Base-by-base conservation (phyloP, 2,329 filamentous ascomycete species). In the Fusarium illudens region DNA sequence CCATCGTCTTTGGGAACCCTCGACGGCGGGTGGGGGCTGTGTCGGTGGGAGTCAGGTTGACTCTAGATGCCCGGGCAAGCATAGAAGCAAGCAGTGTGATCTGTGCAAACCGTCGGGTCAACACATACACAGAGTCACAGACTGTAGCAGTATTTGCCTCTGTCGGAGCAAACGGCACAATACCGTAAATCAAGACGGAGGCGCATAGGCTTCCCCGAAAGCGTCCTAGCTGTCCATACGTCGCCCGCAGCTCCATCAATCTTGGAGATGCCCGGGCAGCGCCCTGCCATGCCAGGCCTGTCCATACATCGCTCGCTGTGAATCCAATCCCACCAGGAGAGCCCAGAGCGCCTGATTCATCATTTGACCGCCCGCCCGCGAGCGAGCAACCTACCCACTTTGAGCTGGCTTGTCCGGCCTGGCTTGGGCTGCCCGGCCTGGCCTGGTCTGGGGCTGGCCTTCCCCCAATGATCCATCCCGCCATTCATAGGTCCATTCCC, bases 261-360 rank as follows among this genome's bases (percentile, higher is more conserved):
- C 22, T 44, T 44, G 39, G 39, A 44, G 39, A 44, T 44, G 20
- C 37, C 37, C 37, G 20, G 15, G 13, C 37, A 39, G 37, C 37
- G 37, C 37, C 37, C 20, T 37, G 37, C 19, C 37, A 42, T 20
- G 39, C 13, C 37, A n/a, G n/a, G n/a, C n/a, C 44, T n/a, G 12
- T 29, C 44, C 6, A 25, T 48, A 17, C n/a, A n/a, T n/a, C 32
- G 20, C 51, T 53, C 36, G 25, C 48, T 54, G 19, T 44, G 57
- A 61, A 65, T 58, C n/a, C n/a, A n/a, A n/a, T n/a, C n/a, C n/a
- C n/a, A n/a, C n/a, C n/a, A n/a, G n/a, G n/a, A n/a, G n/a, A n/a
- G n/a, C n/a, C n/a, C n/a, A n/a, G n/a, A 68, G 48, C 54, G 29
- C 60, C 46, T 65, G 36, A 54, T 67, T 55, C 52, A 55, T 55